Conservation (phyloP, 345 rosid species). For the Kernera saxatilis region DNA sequence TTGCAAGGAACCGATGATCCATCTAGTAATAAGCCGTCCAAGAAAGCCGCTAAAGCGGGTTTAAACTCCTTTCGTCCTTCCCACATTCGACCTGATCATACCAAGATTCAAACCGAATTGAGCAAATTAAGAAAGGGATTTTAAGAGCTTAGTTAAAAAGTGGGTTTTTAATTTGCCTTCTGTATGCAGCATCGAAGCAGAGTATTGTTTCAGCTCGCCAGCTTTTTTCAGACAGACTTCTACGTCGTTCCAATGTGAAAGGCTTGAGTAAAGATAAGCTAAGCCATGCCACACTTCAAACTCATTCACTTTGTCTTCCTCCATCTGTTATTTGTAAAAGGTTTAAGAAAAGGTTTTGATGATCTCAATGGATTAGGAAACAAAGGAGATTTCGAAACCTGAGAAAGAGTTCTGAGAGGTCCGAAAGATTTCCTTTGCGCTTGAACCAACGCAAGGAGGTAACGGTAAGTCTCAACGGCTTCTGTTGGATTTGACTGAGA, state of each 20-base stretch:
- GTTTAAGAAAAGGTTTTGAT: not conserved
- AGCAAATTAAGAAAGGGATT: not conserved
- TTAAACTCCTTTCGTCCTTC: conserved; percentile 61
- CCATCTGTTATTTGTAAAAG: conserved; percentile 34
- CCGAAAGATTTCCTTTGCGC: conserved; percentile 84
- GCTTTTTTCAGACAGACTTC: conserved; percentile 79
- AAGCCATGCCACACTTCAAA: conserved; percentile 96
- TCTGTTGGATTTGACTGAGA: conserved; percentile 61
- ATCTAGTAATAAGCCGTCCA: conserved; percentile 58
- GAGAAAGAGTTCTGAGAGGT: conserved; percentile 49
- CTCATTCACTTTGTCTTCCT: conserved; percentile 61
- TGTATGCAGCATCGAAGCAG: conserved; percentile 60
- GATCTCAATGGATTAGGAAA: not conserved
- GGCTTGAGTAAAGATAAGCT: conserved; percentile 73
- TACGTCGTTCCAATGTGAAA: conserved; percentile 88
- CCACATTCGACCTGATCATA: conserved; percentile 52
- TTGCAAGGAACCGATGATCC: conserved; percentile 60
- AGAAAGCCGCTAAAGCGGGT: conserved; percentile 46
- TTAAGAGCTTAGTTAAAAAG: not conserved
- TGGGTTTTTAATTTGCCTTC: conserved; percentile 55
- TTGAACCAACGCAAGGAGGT: conserved; percentile 89
- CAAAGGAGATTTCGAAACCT: conserved; percentile 35
- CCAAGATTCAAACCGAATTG: conserved; percentile 8
- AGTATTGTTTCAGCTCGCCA: conserved; percentile 64
- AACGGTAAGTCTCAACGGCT: conserved; percentile 78